A percentile compares a stretch with the other conserved stretches of the same genome.
Evolutionary conservation across 2,329 filamentous ascomycete genomes (phyloP).

Genomic region (Orbilia ellipsospora): DNA sequence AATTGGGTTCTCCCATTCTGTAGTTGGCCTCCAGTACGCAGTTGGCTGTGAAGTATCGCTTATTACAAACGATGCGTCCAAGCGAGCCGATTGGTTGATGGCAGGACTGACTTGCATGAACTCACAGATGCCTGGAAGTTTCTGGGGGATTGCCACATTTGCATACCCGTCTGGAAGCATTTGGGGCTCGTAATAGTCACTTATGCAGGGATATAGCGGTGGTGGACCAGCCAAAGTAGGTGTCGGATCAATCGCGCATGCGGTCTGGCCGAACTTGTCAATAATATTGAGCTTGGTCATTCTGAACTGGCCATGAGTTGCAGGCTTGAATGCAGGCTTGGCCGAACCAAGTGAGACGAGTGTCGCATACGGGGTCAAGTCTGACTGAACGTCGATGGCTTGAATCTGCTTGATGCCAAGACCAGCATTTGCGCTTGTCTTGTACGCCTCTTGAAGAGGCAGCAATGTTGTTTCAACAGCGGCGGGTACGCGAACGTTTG

Average conservation of each 20-base stretch:
- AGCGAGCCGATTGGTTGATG: constrained; percentile 63
- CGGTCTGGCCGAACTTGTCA: constrained; percentile 66
- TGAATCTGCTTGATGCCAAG: neutral
- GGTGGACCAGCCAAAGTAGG: neutral
- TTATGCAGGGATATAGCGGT: constrained; percentile 60
- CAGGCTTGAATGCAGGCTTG: constrained; percentile 60
- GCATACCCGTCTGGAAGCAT: constrained; percentile 23
- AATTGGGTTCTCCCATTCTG: constrained; percentile 64
- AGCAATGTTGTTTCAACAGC: neutral
- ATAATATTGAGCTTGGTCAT: constrained; percentile 66
- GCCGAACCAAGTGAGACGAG: neutral
- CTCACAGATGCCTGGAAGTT: constrained; percentile 57
- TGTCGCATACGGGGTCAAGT: constrained; percentile 62
- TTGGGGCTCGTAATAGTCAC: constrained; percentile 61
- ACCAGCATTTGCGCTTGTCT: neutral
- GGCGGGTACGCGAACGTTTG: constrained; percentile 57
- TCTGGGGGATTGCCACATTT: constrained; percentile 58
- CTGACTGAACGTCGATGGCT: constrained; percentile 60
- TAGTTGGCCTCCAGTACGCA: constrained; percentile 55
- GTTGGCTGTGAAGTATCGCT: neutral
- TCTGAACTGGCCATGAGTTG: constrained; percentile 66
- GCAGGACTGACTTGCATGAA: constrained; percentile 63
- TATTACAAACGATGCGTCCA: constrained; percentile 62
- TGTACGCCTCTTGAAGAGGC: neutral
- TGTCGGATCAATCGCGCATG: constrained; percentile 60